Evolutionary conservation across 2,329 filamentous ascomycete species (phyloP).

Genomic region (Botrytis byssoidea): DNA sequence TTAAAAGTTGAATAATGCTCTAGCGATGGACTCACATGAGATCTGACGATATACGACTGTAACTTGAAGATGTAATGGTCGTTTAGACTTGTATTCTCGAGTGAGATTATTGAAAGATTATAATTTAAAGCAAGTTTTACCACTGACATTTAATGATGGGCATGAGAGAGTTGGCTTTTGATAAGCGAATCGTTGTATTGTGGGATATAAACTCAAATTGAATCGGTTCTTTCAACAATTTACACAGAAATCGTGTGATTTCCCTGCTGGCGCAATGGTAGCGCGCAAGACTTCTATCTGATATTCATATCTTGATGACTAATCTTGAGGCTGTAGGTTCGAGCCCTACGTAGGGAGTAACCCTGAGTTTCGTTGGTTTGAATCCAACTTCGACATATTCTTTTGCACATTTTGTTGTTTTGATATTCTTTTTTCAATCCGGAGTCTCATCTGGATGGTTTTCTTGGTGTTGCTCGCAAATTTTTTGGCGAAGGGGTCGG

Average conservation of each 20-base stretch:
- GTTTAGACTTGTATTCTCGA: background rate
- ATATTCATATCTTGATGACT: no score
- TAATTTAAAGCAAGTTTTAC: background rate
- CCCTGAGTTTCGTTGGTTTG: background rate
- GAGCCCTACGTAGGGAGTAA: constrained; percentile 5
- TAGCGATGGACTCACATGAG: background rate
- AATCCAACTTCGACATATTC: fast-evolving
- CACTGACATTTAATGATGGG: no score
- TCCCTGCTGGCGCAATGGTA: constrained; percentile 20
- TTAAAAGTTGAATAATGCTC: background rate
- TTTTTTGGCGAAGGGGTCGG: background rate
- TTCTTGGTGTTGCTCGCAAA: background rate
- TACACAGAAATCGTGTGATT: background rate
- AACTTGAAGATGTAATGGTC: background rate
- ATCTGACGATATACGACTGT: no score
- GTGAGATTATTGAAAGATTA: background rate
- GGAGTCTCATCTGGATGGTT: background rate
- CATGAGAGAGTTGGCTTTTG: no score
- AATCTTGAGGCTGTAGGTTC: constrained; percentile 12
- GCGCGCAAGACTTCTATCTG: constrained; percentile 16
- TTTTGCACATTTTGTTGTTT: background rate
- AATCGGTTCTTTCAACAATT: fast-evolving
- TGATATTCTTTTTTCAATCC: background rate
- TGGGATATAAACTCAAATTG: fast-evolving
- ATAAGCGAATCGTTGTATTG: fast-evolving